These are phyloP conservation scores for Penicillium odoratum DNA, from an alignment of 495 filamentous ascomycete genomes.

Conservation along the genomic window DNA sequence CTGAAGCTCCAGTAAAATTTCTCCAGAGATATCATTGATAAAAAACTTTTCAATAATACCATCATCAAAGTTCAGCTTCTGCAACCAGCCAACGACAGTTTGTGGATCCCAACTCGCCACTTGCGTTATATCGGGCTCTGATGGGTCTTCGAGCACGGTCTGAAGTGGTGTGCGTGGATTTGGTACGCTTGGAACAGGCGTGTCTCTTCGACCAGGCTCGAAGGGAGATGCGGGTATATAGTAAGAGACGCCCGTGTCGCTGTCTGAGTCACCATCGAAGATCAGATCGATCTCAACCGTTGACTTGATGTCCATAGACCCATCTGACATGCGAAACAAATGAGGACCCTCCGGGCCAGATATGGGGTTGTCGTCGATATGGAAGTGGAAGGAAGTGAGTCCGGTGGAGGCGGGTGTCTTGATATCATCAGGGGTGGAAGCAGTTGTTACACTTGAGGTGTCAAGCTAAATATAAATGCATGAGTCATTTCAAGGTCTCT, in stretches of 20 bases:
- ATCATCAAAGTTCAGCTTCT: constrained; percentile 66
- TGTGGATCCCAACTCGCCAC: background rate
- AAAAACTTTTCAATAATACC: constrained; percentile 78
- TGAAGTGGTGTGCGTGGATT: constrained; percentile 2
- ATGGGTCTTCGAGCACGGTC: background rate
- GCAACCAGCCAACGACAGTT: constrained; percentile 83
- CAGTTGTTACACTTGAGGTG: constrained; percentile 19
- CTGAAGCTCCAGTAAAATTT: constrained; percentile 80
- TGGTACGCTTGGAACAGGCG: constrained; percentile 18
- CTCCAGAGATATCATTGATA: constrained; percentile 85
- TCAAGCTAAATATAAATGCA: background rate
- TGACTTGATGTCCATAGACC: constrained; percentile 32
- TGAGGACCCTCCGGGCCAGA: constrained; percentile 79
- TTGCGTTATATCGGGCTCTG: constrained; percentile 15
- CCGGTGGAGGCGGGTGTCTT: constrained; percentile 1
- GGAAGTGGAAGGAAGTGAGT: constrained; percentile 40
- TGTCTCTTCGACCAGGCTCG: constrained; percentile 13
- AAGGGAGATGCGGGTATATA: background rate
- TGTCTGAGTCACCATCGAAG: constrained; percentile 60
- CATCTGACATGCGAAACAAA: constrained; percentile 66
- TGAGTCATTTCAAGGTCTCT: too few relatives aligned
- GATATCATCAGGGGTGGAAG: constrained; percentile 12
- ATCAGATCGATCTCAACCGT: constrained; percentile 59
- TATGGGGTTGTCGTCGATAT: constrained; percentile 36
- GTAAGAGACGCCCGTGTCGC: background rate